These are phyloP conservation scores for Coemansia pectinata DNA, from an alignment of 192 early-diverging fungal genomes.

Conservation along the genomic window DNA sequence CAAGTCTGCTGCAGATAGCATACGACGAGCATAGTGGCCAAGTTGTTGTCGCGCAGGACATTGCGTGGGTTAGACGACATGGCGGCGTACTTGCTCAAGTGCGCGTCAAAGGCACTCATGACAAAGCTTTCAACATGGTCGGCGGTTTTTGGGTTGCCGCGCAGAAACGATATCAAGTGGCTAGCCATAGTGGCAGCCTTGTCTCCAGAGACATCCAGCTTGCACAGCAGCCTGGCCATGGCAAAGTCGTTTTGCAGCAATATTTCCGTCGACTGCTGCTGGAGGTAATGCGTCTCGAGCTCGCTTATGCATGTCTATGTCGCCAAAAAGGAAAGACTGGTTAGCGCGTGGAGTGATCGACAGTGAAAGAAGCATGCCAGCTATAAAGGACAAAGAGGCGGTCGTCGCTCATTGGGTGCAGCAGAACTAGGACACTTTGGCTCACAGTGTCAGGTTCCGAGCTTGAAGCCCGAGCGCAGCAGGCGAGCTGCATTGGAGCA, in stretches of 20 bases:
- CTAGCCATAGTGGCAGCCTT: conserved; percentile 51
- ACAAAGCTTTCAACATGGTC: conserved; percentile 46
- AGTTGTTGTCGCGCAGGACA: conserved; percentile 49
- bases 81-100: conserved; percentile 32
- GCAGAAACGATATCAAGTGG: conserved; percentile 51
- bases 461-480: neutral
- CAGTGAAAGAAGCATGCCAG: neutral
- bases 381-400: neutral
- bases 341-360: neutral
- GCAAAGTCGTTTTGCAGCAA: conserved; percentile 43
- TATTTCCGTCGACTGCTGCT: conserved; percentile 49
- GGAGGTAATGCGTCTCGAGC: conserved; percentile 50
- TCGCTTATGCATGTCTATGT: conserved; percentile 46
- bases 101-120: conserved; percentile 43
- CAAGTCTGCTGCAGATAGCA: conserved; percentile 53
- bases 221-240: conserved; percentile 33
- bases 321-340: neutral
- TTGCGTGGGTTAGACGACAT: conserved; percentile 35
- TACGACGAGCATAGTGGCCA: conserved; percentile 54
- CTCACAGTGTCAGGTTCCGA: neutral
- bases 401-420: neutral
- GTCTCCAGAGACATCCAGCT: conserved; percentile 47
- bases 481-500: neutral
- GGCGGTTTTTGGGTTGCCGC: conserved; percentile 44
- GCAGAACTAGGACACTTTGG: neutral